These are phyloP conservation scores for Cordyceps javanica DNA, from an alignment of 2,329 filamentous ascomycete species.

Conservation along the genomic window DNA sequence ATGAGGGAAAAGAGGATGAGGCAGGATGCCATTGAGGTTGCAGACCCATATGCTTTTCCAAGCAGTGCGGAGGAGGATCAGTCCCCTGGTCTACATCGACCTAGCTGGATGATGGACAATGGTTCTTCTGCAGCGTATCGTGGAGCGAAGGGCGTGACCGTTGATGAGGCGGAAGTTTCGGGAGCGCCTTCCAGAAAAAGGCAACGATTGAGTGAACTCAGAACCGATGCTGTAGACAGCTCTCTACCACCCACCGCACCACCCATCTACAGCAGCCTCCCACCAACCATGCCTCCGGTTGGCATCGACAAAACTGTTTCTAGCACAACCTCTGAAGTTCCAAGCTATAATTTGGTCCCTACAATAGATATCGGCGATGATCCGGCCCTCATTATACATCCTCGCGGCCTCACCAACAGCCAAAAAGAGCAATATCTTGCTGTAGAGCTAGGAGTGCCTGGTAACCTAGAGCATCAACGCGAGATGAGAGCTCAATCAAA, in stretches of 20 bases:
- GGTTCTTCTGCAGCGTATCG: background rate
- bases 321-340: background rate
- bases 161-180: background rate
- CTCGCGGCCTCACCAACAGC: conserved; percentile 29
- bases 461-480: conserved; percentile 7
- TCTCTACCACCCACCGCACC: background rate
- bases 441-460: conserved; percentile 17
- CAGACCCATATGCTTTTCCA: conserved; percentile 39
- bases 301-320: background rate
- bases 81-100: background rate
- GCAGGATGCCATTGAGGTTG: conserved; percentile 1
- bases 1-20: conserved; percentile 4
- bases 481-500: background rate
- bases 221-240: background rate
- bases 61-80: conserved; percentile 31
- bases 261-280: conserved; percentile 18
- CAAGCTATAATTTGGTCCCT: conserved; percentile 4
- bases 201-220: background rate
- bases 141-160: background rate
- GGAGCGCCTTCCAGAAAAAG: background rate
- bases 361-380: conserved; percentile 21
- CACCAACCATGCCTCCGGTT: conserved; percentile 18
- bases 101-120: background rate
- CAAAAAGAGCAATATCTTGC: conserved; percentile 32
- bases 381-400: conserved; percentile 28